A percentile compares a stretch with the other conserved stretches of the same genome.
phyloP scores from a whole-genome alignment of 345 rosid genomes.

The Eucalyptus curtisii region DNA sequence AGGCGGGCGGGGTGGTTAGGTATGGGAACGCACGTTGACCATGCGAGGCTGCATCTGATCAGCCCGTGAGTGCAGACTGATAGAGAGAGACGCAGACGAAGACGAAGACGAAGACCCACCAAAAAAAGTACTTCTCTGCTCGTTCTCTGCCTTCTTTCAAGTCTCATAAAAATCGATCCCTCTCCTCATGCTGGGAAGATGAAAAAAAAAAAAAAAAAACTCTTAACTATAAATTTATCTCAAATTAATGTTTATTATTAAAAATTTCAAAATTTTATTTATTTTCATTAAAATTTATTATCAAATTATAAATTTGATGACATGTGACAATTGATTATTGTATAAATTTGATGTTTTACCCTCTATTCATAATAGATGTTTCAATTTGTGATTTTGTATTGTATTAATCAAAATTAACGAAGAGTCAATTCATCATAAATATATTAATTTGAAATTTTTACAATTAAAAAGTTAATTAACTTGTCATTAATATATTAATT shows the following conservation, averaged over 20 bases:
- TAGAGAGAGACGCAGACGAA: background rate
- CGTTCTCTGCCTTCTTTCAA: background rate
- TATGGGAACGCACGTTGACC: background rate
- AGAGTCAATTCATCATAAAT: fast-evolving
- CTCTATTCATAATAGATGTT: too few relatives aligned
- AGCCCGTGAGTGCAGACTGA: fast-evolving
- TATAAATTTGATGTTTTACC: fast-evolving
- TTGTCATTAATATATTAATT: too few relatives aligned
- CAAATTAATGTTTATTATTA: too few relatives aligned
- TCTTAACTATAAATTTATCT: too few relatives aligned
- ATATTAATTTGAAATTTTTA: too few relatives aligned
- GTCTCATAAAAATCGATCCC: background rate
- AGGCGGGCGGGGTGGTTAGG: background rate
- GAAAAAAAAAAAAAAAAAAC: too few relatives aligned
- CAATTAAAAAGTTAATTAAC: too few relatives aligned
- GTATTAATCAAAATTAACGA: too few relatives aligned
- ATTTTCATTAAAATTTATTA: fast-evolving
- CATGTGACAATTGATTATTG: fast-evolving
- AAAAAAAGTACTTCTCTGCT: background rate
- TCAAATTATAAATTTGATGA: too few relatives aligned
- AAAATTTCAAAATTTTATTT: too few relatives aligned
- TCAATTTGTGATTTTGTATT: fast-evolving
- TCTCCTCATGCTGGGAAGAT: background rate
- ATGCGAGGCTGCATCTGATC: background rate
- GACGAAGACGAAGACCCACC: background rate